These are phyloP conservation scores for Dothideomycetes sp. DNA, from an alignment of 2,329 filamentous ascomycete genomes.

Conservation along the genomic window DNA sequence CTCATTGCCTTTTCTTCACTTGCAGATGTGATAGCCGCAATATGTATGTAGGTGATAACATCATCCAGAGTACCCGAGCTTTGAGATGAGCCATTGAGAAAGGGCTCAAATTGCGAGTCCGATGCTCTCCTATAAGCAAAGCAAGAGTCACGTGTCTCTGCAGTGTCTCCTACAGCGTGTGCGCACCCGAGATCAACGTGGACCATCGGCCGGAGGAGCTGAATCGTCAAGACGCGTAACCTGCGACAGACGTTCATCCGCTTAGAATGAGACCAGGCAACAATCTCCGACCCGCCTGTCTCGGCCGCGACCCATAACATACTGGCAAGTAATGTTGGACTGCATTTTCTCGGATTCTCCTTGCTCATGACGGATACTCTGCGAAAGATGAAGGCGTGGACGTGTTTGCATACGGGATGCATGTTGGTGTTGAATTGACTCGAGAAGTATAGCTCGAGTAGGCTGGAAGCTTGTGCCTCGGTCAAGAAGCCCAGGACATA, in stretches of 20 bases:
- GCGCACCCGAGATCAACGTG: conserved; percentile 7
- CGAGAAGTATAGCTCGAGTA: conserved; percentile 7
- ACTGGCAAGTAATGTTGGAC: conserved; percentile 5
- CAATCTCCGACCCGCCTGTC: conserved; percentile 7
- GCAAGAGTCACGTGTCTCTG: conserved; percentile 1
- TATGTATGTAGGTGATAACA: conserved; percentile 7
- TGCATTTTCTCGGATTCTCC: conserved; percentile 6
- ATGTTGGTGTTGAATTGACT: conserved; percentile 9
- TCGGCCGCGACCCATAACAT: conserved; percentile 8
- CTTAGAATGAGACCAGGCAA: conserved; percentile 7
- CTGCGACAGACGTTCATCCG: conserved; percentile 5
- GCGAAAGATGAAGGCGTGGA: conserved; percentile 7
- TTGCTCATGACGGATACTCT: conserved; percentile 8
- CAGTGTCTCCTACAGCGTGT: conserved; percentile 4
- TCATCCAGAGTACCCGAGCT: conserved; percentile 7
- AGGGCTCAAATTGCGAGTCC: neutral
- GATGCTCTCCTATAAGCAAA: neutral
- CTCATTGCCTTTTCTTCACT: conserved; percentile 9
- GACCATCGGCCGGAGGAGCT: conserved; percentile 4
- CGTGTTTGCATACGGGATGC: conserved; percentile 7
- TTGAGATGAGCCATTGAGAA: neutral
- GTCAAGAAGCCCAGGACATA: conserved; percentile 6
- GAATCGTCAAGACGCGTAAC: conserved; percentile 5
- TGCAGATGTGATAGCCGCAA: conserved; percentile 7
- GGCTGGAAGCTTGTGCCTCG: conserved; percentile 4